Base-by-base conservation (phyloP, 2,329 filamentous ascomycete genomes). In the Teratosphaeria destructans region DNA sequence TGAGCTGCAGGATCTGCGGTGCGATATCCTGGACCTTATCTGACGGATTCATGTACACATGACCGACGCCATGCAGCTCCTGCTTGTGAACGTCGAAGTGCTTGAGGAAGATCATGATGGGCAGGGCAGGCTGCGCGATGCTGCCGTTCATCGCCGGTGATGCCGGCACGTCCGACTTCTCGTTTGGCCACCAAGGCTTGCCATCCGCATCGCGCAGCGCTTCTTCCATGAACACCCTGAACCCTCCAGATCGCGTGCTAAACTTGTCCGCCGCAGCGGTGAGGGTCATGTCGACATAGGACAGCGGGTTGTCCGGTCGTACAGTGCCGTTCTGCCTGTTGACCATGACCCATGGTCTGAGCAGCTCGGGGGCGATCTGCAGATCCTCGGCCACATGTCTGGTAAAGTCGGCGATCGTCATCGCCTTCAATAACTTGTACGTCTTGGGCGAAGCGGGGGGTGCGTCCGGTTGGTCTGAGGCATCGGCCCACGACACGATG, bases 301-400 rank as follows among this genome's bases (percentile, higher is more conserved):
- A 83, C 55, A 99, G 85, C 0, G 91, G 89, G 60, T 90, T 86
- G 71, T 99, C 94, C 0, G 95, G 94, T 19, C 94, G 85, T 43
- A 90, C 87, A 0, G 94, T 99, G 75, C 96, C 96, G 72, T 99
- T 99, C 73, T 99, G 94, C 11, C 94, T 87, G 71, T 96, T 97
- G 1, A 99, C 94, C 92, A 99, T 96, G 58, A 90, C 85, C 95
- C 94, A 99, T 19, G 96, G 82, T 26, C 94, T 85, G 27, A 97
- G 76, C 62, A 84, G 82, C 59, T 85, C 84, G 0, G 87, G 79
- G 53, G 92, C 85, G 56, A 88, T 74, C 0, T 79, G 81, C 56
- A 88, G 79, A 59, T 95, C 88, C 47, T 83, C 75, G 0, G 88
- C 91, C 61, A 97, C 81, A 26, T 81, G 81, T 29, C 79, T 78